Conservation (phyloP, 2,329 filamentous ascomycete species). For the Penicillium concentricum region DNA sequence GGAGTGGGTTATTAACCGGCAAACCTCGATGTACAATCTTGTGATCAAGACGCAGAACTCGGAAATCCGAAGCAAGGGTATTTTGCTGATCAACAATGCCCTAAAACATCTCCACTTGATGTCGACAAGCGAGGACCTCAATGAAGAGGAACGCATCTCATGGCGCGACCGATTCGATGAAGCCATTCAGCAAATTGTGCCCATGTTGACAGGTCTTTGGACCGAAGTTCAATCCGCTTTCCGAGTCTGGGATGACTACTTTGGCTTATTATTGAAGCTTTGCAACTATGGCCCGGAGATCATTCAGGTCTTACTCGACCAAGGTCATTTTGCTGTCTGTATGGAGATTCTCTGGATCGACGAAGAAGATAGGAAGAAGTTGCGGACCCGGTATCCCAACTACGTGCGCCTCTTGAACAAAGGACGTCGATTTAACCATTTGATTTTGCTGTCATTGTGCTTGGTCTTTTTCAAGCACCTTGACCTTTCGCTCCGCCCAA, state of each 20-base stretch:
- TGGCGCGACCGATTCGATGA: conserved; percentile 30
- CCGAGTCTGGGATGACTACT: conserved; percentile 74
- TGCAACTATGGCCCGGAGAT: conserved; percentile 61
- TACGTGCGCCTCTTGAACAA: conserved; percentile 47
- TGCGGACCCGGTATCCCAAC: conserved; percentile 54
- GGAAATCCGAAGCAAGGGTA: conserved; percentile 55
- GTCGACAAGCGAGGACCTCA: conserved; percentile 23
- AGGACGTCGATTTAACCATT: conserved; percentile 47
- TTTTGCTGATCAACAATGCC: conserved; percentile 53
- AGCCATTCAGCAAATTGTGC: conserved; percentile 38
- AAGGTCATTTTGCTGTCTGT: conserved; percentile 59
- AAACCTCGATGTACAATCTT: conserved; percentile 62
- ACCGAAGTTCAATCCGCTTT: conserved; percentile 60
- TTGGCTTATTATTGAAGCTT: conserved; percentile 68
- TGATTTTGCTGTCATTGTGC: conserved; percentile 45
- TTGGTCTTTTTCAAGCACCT: conserved; percentile 39
- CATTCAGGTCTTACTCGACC: conserved; percentile 58
- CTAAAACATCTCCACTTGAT: conserved; percentile 54
- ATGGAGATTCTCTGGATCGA: conserved; percentile 64
- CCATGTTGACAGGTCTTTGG: conserved; percentile 59
- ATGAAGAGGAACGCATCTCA: conserved; percentile 25
- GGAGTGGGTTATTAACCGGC: conserved; percentile 59
- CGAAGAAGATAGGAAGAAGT: conserved; percentile 46
- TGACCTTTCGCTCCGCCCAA: conserved; percentile 35
- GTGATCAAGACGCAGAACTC: conserved; percentile 61